A percentile compares a stretch with the other conserved stretches of the same genome.
These are phyloP conservation scores for Castanospermum australe DNA, from an alignment of 306 rosid genomes.

Conservation along the genomic window DNA sequence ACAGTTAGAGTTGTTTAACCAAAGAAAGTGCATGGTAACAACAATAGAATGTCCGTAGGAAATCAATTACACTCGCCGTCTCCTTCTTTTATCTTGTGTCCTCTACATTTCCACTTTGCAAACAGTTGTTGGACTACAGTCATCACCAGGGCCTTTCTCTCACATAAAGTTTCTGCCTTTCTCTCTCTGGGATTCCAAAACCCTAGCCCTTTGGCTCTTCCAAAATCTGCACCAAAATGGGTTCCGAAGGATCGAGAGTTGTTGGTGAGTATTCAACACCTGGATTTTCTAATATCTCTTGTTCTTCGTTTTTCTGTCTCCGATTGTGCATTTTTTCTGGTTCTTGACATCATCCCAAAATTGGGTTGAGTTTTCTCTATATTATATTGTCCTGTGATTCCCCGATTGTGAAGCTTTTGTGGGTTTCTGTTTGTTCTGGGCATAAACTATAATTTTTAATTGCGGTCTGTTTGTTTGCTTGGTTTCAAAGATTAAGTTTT, in stretches of 20 bases:
- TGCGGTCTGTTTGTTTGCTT: background rate
- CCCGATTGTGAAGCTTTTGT: background rate
- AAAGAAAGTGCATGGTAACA: background rate
- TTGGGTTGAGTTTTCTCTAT: background rate
- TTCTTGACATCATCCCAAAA: background rate
- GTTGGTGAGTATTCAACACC: constrained; percentile 57
- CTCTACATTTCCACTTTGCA: background rate
- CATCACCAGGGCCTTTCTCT: background rate
- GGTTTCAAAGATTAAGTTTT: too few species aligned
- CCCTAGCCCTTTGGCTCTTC: constrained; percentile 27
- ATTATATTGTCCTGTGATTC: background rate
- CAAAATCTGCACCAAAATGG: constrained; percentile 49
- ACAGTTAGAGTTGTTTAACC: background rate
- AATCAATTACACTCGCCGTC: background rate
- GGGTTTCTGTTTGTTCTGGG: background rate
- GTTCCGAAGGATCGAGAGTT: constrained; percentile 77
- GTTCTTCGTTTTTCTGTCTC: background rate
- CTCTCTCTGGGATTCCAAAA: constrained; percentile 39
- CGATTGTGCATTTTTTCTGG: background rate
- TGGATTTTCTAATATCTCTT: background rate
- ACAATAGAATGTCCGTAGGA: background rate
- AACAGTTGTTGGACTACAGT: constrained; percentile 25
- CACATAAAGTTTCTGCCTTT: background rate
- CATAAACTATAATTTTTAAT: background rate
- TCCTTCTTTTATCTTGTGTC: background rate